Evolutionary conservation across 2,329 filamentous ascomycete genomes (phyloP).

Genomic region (Aspergillus fumigatiaffinis): DNA sequence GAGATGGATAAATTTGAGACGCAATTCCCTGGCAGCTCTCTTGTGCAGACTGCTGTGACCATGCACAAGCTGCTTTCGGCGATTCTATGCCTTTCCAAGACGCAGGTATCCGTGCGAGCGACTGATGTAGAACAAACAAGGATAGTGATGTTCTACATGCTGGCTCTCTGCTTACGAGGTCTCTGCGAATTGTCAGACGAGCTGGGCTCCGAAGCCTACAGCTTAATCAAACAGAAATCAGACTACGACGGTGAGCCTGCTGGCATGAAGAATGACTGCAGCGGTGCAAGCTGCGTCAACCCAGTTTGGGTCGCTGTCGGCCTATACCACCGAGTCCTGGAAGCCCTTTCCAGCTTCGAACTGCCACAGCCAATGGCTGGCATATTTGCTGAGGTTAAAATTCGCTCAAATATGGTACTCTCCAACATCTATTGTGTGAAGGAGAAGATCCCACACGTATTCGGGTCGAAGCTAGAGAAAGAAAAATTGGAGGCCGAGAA

Average conservation of each 20-base stretch:
- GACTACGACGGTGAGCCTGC: neutral
- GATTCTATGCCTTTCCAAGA: slow-evolving; percentile 10
- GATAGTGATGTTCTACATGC: slow-evolving; percentile 12
- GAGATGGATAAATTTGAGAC: slow-evolving; percentile 3
- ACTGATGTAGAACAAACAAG: slow-evolving; percentile 6
- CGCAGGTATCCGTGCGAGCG: slow-evolving; percentile 7
- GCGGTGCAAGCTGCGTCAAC: slow-evolving; percentile 1
- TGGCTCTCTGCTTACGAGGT: slow-evolving; percentile 12
- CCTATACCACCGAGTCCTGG: slow-evolving; percentile 14
- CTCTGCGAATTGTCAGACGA: slow-evolving; percentile 16
- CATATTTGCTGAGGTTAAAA: slow-evolving; percentile 5
- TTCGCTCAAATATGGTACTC: slow-evolving; percentile 1
- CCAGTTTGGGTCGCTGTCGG: slow-evolving; percentile 15
- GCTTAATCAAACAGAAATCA: slow-evolving; percentile 9
- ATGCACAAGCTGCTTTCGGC: slow-evolving; percentile 15
- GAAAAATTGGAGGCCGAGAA: neutral
- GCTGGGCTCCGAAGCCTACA: slow-evolving; percentile 10
- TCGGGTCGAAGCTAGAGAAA: neutral
- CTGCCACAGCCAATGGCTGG: neutral
- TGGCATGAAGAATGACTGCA: neutral
- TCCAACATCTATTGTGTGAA: neutral
- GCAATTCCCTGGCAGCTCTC: neutral
- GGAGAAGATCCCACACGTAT: neutral
- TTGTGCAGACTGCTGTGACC: slow-evolving; percentile 7
- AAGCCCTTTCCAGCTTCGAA: slow-evolving; percentile 6